A percentile compares a stretch with the other conserved stretches of the same genome.
These are phyloP conservation scores for Dillenia turbinata DNA, from an alignment of 164 flowering plant genomes.

Conservation along the genomic window DNA sequence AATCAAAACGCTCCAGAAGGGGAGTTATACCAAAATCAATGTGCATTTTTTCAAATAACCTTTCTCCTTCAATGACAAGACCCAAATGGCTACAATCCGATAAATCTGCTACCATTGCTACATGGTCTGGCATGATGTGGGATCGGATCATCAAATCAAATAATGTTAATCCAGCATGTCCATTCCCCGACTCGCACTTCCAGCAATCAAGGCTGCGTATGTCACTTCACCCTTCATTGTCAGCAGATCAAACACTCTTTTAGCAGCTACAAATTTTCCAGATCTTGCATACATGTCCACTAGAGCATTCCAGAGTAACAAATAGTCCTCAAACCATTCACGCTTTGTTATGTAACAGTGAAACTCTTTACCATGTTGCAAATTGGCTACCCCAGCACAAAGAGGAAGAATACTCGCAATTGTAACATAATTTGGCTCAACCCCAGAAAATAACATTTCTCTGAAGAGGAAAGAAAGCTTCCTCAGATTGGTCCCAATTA, in stretches of 20 bases:
- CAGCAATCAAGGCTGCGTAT: slow-evolving; percentile 4
- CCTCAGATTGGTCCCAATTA: slow-evolving; percentile 6
- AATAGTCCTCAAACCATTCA: slow-evolving; percentile 2
- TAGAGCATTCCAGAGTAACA: slow-evolving; percentile 5
- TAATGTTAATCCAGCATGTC: neutral
- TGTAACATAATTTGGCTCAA: slow-evolving; percentile 9
- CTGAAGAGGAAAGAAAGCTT: slow-evolving; percentile 8
- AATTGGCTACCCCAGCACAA: slow-evolving; percentile 3
- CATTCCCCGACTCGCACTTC: slow-evolving; percentile 6
- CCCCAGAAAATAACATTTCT: slow-evolving; percentile 2
- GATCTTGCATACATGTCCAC: slow-evolving; percentile 13
- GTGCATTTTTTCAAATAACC: slow-evolving; percentile 3
- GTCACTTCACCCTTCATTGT: slow-evolving; percentile 1
- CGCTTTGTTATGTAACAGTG: slow-evolving; percentile 8
- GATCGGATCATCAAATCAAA: slow-evolving; percentile 2
- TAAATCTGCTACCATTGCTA: slow-evolving; percentile 1
- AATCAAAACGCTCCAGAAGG: neutral
- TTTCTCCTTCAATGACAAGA: slow-evolving; percentile 2
- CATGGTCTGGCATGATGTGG: slow-evolving; percentile 4
- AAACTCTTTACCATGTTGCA: slow-evolving; percentile 8
- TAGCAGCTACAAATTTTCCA: slow-evolving; percentile 4
- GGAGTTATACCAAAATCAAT: neutral
- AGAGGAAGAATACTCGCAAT: slow-evolving; percentile 4
- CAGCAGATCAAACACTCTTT: slow-evolving; percentile 6
- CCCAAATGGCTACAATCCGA: slow-evolving; percentile 10